A percentile compares a stretch with the other conserved stretches of the same genome.
These are phyloP conservation scores for Chlamydomonas reinhardtii DNA, from an alignment of 163 green algal species.

Conservation along the genomic window DNA sequence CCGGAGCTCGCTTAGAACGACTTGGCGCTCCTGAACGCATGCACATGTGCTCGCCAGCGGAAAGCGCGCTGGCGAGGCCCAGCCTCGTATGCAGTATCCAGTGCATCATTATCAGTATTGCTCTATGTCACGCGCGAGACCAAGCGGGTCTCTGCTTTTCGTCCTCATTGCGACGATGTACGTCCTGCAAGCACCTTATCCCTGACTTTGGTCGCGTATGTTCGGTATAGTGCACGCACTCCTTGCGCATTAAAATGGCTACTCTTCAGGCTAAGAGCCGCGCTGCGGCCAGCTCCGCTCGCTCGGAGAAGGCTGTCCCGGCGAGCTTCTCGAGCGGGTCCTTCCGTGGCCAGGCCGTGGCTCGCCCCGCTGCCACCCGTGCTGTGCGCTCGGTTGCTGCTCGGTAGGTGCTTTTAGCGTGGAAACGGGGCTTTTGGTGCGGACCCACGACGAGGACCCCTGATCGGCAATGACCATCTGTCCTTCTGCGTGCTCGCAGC, in stretches of 20 bases:
- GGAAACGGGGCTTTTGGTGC: background rate
- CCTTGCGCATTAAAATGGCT: conserved; percentile 4
- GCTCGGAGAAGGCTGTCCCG: conserved; percentile 5
- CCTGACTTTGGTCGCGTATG: background rate
- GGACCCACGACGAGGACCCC: too few relatives aligned
- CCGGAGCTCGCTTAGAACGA: too few relatives aligned
- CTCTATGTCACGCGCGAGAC: too few relatives aligned
- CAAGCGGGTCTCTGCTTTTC: too few relatives aligned
- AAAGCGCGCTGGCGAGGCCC: too few relatives aligned
- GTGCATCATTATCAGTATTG: too few relatives aligned
- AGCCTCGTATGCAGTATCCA: too few relatives aligned
- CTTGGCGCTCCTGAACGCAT: too few relatives aligned
- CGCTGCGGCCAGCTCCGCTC: background rate
- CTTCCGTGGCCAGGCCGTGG: background rate
- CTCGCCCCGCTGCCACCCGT: background rate
- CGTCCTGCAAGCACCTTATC: background rate
- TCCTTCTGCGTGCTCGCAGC: background rate
- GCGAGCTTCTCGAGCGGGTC: conserved; percentile 21
- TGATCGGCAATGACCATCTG: background rate
- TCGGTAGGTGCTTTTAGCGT: background rate
- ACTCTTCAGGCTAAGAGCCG: conserved; percentile 33
- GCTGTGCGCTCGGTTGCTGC: background rate
- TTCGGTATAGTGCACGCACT: background rate
- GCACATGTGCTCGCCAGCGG: too few relatives aligned
- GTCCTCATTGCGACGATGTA: background rate